phyloP scores from a whole-genome alignment of 2,329 filamentous ascomycete species.

The Xylariaceae sp. region DNA sequence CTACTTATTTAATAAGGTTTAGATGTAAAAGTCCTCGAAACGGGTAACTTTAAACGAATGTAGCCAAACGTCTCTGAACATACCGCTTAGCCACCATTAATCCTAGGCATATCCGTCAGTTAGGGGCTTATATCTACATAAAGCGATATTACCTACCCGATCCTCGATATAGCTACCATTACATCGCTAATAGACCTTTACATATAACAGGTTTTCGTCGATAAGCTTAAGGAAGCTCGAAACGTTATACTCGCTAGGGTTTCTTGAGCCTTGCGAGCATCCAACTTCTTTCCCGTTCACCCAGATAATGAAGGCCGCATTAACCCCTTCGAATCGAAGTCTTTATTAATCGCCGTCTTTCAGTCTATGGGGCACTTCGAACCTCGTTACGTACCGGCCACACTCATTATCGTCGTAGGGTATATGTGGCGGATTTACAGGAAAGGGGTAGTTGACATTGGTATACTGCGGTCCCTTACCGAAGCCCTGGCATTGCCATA shows the following conservation, averaged over 20 bases:
- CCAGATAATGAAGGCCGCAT: constrained; percentile 64
- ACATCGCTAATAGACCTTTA: constrained; percentile 65
- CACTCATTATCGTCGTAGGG: constrained; percentile 58
- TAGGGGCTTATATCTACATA: background rate
- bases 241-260: constrained; percentile 67
- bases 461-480: constrained; percentile 55
- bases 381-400: constrained; percentile 54
- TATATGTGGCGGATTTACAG: constrained; percentile 57
- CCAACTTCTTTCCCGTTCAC: constrained; percentile 61
- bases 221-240: constrained; percentile 39
- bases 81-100: constrained; percentile 61
- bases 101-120: constrained; percentile 33
- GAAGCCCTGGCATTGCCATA: constrained; percentile 62
- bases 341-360: constrained; percentile 46
- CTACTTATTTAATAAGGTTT: constrained; percentile 46
- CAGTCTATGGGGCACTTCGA: constrained; percentile 41
- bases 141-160: constrained; percentile 28
- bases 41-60: constrained; percentile 50
- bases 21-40: constrained; percentile 49
- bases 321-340: constrained; percentile 68
- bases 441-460: constrained; percentile 55
- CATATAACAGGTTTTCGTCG: constrained; percentile 49
- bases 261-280: constrained; percentile 65
- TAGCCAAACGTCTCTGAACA: constrained; percentile 63
- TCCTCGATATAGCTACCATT: constrained; percentile 69